phyloP scores from a whole-genome alignment of 208 protist species.

The Crithidia bombi region DNA sequence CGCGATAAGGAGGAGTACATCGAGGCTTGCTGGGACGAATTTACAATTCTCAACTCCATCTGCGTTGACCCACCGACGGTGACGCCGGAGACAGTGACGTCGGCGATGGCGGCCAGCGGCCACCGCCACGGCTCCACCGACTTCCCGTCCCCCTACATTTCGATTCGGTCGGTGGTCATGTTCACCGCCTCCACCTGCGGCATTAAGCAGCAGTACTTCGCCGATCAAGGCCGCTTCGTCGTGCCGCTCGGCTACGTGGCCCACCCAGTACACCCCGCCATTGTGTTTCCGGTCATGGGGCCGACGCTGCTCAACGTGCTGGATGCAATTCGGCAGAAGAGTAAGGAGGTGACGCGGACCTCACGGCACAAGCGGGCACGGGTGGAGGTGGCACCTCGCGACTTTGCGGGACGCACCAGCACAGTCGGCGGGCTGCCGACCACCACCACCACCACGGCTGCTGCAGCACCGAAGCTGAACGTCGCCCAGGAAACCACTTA shows the following conservation, averaged over 20 bases:
- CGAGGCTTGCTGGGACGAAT: slow-evolving; percentile 79
- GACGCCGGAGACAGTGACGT: slow-evolving; percentile 9
- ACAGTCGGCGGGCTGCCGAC: neutral
- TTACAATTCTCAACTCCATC: slow-evolving; percentile 50
- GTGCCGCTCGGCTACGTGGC: slow-evolving; percentile 63
- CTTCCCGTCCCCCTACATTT: slow-evolving; percentile 29
- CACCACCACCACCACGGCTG: neutral
- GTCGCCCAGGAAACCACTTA: neutral
- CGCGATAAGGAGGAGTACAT: slow-evolving; percentile 69
- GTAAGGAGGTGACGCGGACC: slow-evolving; percentile 34
- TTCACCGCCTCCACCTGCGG: slow-evolving; percentile 41
- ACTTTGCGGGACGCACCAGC: slow-evolving; percentile 13
- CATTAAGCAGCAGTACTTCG: slow-evolving; percentile 46
- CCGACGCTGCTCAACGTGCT: slow-evolving; percentile 68
- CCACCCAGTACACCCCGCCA: slow-evolving; percentile 74
- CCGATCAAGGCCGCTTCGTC: slow-evolving; percentile 62
- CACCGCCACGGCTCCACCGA: slow-evolving; percentile 15
- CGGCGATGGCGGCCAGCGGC: slow-evolving; percentile 15
- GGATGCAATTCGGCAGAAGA: slow-evolving; percentile 46
- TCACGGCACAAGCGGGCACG: slow-evolving; percentile 33
- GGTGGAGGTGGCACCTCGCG: slow-evolving; percentile 14
- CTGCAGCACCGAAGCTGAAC: slow-evolving; percentile 13
- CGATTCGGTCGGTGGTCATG: slow-evolving; percentile 38
- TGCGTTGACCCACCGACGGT: slow-evolving; percentile 26
- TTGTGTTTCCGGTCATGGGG: slow-evolving; percentile 77